Evolutionary conservation across 2,329 filamentous ascomycete genomes (phyloP).

Genomic region (Nigrospora osmanthi): DNA sequence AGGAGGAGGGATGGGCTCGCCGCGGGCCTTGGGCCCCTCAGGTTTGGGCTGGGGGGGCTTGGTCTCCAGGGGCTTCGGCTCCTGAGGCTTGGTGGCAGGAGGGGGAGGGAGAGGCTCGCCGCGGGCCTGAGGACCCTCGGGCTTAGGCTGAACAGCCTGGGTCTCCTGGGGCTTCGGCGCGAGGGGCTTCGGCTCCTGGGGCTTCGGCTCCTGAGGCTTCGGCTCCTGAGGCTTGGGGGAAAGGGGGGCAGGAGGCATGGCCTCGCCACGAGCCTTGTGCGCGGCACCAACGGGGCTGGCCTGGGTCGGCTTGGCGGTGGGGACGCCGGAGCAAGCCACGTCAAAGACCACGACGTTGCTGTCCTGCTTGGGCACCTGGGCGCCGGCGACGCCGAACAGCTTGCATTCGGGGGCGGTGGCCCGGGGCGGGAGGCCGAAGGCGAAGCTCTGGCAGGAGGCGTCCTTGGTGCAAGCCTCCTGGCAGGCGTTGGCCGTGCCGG

Average conservation of each 20-base stretch:
- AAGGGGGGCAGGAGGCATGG: background rate
- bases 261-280: background rate
- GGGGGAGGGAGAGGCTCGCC: no score
- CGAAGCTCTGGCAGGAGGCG: conserved; percentile 4
- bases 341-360: conserved; percentile 6
- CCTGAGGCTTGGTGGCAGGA: no score
- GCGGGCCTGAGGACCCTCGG: no score
- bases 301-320: conserved; percentile 3
- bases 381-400: conserved; percentile 5
- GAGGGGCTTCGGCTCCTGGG: no score
- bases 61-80: no score
- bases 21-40: no score
- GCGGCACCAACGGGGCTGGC: background rate
- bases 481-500: conserved; percentile 2
- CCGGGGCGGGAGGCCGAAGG: conserved; percentile 3
- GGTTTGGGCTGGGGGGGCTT: no score
- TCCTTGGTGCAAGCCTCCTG: conserved; percentile 1
- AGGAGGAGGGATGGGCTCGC: no score
- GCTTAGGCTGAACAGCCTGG: no score
- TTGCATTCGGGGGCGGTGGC: conserved; percentile 3
- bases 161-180: no score
- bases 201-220: background rate
- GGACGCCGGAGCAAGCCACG: conserved; percentile 4
- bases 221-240: background rate
- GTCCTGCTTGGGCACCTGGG: conserved; percentile 5